Evolutionary conservation across 345 rosid species (phyloP).

Genomic region (Moringa oleifera): DNA sequence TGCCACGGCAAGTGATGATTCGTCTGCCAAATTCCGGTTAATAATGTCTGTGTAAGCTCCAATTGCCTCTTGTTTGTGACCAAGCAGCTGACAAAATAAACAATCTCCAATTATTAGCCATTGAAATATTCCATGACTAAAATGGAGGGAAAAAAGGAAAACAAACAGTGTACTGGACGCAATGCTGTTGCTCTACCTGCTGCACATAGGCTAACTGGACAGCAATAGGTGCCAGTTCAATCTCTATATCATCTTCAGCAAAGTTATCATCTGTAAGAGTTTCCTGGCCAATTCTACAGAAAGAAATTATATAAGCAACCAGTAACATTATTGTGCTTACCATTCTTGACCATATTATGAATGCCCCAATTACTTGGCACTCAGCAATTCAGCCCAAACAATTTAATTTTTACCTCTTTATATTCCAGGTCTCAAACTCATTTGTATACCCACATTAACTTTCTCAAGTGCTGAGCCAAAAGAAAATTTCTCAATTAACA

Average conservation of each 20-base stretch:
- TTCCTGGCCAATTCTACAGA: slow-evolving; percentile 86
- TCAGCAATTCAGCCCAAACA: background rate
- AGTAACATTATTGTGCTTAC: background rate
- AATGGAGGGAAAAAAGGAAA: background rate
- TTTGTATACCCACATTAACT: no score
- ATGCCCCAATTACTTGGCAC: background rate
- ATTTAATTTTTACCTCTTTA: background rate
- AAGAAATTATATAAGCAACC: slow-evolving; percentile 5
- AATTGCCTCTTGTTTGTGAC: slow-evolving; percentile 55
- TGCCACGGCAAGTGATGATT: slow-evolving; percentile 81
- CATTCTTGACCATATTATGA: background rate
- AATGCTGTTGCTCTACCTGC: slow-evolving; percentile 45
- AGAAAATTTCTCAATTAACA: no score
- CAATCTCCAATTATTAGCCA: slow-evolving; percentile 19
- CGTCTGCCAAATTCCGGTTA: slow-evolving; percentile 68
- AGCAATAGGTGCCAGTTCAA: slow-evolving; percentile 77
- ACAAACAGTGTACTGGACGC: background rate
- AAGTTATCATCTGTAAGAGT: slow-evolving; percentile 63
- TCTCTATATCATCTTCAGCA: slow-evolving; percentile 80
- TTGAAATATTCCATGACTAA: background rate
- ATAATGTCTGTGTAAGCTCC: slow-evolving; percentile 57
- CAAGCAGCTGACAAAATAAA: slow-evolving; percentile 59
- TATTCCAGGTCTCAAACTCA: no score
- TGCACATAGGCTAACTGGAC: slow-evolving; percentile 89
- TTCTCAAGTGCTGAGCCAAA: no score